phyloP scores from a whole-genome alignment of 139 green algal species.

The Tetradesmus lagerheimii region DNA sequence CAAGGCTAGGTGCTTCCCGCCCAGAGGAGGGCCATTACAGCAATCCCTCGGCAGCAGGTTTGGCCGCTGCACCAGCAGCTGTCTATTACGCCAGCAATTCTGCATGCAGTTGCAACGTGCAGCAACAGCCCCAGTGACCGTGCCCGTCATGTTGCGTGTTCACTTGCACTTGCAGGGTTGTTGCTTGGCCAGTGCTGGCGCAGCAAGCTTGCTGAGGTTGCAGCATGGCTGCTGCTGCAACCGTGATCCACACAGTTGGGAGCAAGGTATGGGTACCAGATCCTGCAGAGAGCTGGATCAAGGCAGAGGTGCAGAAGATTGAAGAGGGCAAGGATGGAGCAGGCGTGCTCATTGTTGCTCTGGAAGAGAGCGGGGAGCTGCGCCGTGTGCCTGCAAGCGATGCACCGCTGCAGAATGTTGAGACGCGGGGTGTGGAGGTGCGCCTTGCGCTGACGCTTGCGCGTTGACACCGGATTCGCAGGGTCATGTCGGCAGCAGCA shows the following conservation, averaged over 20 bases:
- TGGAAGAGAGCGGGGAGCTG: slow-evolving; percentile 51
- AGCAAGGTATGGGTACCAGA: slow-evolving; percentile 83
- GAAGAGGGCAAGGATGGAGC: slow-evolving; percentile 44
- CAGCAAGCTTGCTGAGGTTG: background rate
- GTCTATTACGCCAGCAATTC: no score
- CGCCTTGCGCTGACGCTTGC: background rate
- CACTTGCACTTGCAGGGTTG: background rate
- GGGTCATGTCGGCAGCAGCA: background rate
- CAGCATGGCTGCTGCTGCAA: slow-evolving; percentile 2
- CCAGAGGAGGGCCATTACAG: background rate
- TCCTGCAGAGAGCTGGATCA: slow-evolving; percentile 77
- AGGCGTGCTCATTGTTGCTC: slow-evolving; percentile 64
- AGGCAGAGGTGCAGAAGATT: slow-evolving; percentile 80
- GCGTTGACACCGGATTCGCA: background rate
- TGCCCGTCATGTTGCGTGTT: background rate
- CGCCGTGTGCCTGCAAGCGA: slow-evolving; percentile 56
- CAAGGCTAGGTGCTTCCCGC: background rate
- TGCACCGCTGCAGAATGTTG: slow-evolving; percentile 87
- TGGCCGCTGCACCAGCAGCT: background rate
- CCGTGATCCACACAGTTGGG: slow-evolving; percentile 78
- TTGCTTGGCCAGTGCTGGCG: background rate
- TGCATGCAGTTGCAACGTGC: no score
- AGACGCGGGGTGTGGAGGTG: slow-evolving; percentile 81
- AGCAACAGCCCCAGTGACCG: no score
- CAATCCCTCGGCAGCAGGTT: background rate